Percentiles rank a stretch among this genome's conserved stretches.
These are phyloP conservation scores for Exophiala lecanii-corni DNA, from an alignment of 2,329 filamentous ascomycete genomes.

Conservation along the genomic window DNA sequence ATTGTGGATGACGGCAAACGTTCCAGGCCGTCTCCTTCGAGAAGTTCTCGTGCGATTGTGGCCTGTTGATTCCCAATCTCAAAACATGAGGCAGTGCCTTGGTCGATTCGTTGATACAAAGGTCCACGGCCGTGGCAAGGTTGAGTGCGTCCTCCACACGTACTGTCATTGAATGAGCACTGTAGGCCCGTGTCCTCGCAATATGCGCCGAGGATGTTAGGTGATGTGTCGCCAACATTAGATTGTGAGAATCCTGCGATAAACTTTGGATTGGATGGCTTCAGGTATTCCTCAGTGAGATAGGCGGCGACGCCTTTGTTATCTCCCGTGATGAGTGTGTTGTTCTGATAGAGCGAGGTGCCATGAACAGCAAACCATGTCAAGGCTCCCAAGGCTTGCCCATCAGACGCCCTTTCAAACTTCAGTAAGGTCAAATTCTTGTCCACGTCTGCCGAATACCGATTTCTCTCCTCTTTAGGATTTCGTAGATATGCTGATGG, in stretches of 20 bases:
- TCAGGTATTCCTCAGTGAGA: constrained; percentile 63
- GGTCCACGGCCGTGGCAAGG: constrained; percentile 45
- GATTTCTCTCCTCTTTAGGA: constrained; percentile 66
- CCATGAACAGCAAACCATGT: constrained; percentile 93
- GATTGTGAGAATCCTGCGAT: constrained; percentile 91
- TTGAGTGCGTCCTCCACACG: constrained; percentile 54
- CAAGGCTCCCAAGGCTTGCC: constrained; percentile 72
- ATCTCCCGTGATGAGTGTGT: constrained; percentile 86
- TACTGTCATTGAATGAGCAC: constrained; percentile 65
- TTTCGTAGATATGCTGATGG: constrained; percentile 85
- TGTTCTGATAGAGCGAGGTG: constrained; percentile 86
- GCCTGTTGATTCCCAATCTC: constrained; percentile 46
- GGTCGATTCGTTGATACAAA: constrained; percentile 40
- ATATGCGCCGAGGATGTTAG: constrained; percentile 81
- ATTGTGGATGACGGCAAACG: constrained; percentile 60
- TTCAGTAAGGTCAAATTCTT: constrained; percentile 76
- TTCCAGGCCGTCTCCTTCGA: constrained; percentile 50
- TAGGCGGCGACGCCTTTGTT: constrained; percentile 93
- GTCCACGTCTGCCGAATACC: constrained; percentile 63
- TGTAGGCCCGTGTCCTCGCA: constrained; percentile 71
- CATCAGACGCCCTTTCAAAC: constrained; percentile 69
- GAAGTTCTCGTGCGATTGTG: constrained; percentile 44
- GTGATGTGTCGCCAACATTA: constrained; percentile 85
- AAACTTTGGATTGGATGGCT: constrained; percentile 48
- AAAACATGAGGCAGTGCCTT: constrained; percentile 46